A percentile compares a stretch with the other conserved stretches of the same genome.
Conservation (phyloP, 108 stramenopile species). For the Discostella pseudostelligera region DNA sequence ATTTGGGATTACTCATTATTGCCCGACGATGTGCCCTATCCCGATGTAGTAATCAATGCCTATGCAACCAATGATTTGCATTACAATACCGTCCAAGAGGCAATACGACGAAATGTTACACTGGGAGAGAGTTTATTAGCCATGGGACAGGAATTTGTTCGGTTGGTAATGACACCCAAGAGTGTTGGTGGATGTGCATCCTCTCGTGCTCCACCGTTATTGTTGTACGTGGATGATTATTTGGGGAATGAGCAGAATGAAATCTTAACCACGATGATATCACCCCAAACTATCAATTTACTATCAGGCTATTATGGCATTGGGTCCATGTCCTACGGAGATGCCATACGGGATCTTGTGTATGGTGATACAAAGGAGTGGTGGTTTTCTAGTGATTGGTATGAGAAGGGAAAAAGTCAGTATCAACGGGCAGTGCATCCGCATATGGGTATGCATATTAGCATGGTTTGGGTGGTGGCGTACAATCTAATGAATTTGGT, state of each 20-base stretch:
- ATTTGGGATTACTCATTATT: constrained; percentile 77
- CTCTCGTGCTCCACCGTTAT: constrained; percentile 49
- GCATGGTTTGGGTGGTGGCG: constrained; percentile 58
- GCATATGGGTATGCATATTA: constrained; percentile 73
- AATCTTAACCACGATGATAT: constrained; percentile 58
- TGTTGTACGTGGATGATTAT: constrained; percentile 80
- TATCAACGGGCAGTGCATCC: constrained; percentile 75
- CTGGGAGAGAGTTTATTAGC: constrained; percentile 63
- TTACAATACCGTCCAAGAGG: constrained; percentile 51
- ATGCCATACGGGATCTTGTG: constrained; percentile 68
- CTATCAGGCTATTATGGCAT: constrained; percentile 76
- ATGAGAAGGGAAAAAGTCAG: constrained; percentile 18
- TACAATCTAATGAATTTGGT: constrained; percentile 72
- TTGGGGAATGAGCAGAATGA: constrained; percentile 74
- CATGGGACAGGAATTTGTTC: constrained; percentile 64
- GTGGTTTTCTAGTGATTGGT: constrained; percentile 69
- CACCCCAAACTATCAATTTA: constrained; percentile 55
- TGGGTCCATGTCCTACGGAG: constrained; percentile 67
- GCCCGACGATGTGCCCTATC: constrained; percentile 58
- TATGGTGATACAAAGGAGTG: constrained; percentile 68
- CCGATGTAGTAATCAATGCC: constrained; percentile 78
- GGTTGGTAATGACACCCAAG: constrained; percentile 50
- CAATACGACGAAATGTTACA: constrained; percentile 47
- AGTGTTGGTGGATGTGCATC: constrained; percentile 14
- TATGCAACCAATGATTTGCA: constrained; percentile 87